These are phyloP conservation scores for Corymbia citriodora DNA, from an alignment of 441 rosid species.

Conservation along the genomic window DNA sequence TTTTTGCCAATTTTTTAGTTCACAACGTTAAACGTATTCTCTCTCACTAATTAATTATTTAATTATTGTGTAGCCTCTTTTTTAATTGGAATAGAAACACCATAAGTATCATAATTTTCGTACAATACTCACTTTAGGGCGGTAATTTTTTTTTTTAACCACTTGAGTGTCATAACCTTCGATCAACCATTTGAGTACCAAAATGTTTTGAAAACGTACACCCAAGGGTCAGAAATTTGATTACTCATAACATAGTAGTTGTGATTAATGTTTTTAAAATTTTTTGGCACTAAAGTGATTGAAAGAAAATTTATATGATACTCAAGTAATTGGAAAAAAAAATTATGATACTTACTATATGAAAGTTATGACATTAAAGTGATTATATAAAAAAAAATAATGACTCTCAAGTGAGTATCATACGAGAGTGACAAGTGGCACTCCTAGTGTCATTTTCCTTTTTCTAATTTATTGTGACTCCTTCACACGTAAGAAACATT, in stretches of 20 bases:
- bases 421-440: too few species aligned
- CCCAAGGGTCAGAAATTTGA: accelerated
- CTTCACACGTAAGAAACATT: neutral
- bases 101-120: too few species aligned
- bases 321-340: neutral
- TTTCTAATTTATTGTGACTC: neutral
- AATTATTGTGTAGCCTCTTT: neutral
- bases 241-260: neutral
- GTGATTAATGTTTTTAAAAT: neutral
- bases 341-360: too few species aligned
- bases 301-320: too few species aligned
- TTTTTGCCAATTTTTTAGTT: too few species aligned
- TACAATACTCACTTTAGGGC: too few species aligned
- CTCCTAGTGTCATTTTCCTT: too few species aligned
- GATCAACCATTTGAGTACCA: too few species aligned
- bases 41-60: neutral
- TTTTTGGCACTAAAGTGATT: neutral
- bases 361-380: neutral
- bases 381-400: too few species aligned
- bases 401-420: neutral
- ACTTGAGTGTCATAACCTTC: neutral
- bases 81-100: too few species aligned
- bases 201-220: too few species aligned
- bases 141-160: too few species aligned
- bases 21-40: neutral